Evolutionary conservation across 768 basidiomycete species (phyloP).

Genomic region (Tylopilus intermedius): DNA sequence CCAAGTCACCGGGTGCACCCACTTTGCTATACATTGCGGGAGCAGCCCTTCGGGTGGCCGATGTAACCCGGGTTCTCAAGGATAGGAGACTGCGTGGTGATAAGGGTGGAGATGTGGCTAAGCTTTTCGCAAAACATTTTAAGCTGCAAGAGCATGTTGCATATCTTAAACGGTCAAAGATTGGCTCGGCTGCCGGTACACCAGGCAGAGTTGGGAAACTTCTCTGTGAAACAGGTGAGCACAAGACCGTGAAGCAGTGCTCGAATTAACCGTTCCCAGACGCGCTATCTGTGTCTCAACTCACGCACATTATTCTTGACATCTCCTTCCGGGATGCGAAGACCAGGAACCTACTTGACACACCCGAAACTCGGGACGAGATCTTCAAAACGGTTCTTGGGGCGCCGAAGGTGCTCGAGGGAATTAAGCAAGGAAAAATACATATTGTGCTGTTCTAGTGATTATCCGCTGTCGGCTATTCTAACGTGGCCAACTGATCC

Average conservation of each 20-base stretch:
- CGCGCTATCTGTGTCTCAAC: constrained; percentile 62
- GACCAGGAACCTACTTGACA: constrained; percentile 69
- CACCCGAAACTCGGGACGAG: constrained; percentile 80
- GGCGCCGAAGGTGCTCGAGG: constrained; percentile 53
- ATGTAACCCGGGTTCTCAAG: constrained; percentile 72
- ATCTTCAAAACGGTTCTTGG: constrained; percentile 72
- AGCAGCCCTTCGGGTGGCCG: constrained; percentile 90
- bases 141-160: constrained; percentile 83
- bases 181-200: constrained; percentile 87
- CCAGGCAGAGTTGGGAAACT: constrained; percentile 89
- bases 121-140: constrained; percentile 93
- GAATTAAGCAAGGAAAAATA: constrained; percentile 66
- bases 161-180: constrained; percentile 79
- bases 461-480: background rate
- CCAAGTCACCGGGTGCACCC: constrained; percentile 79
- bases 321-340: constrained; percentile 70
- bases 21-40: constrained; percentile 80
- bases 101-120: constrained; percentile 88
- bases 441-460: constrained; percentile 74
- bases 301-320: constrained; percentile 84
- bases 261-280: constrained; percentile 40
- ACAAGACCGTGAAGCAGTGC: background rate
- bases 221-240: constrained; percentile 61
- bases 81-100: constrained; percentile 67
- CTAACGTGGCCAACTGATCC: background rate